Base-by-base conservation (phyloP, 169 alveolate genomes). In the Sarcocystis neurona region DNA sequence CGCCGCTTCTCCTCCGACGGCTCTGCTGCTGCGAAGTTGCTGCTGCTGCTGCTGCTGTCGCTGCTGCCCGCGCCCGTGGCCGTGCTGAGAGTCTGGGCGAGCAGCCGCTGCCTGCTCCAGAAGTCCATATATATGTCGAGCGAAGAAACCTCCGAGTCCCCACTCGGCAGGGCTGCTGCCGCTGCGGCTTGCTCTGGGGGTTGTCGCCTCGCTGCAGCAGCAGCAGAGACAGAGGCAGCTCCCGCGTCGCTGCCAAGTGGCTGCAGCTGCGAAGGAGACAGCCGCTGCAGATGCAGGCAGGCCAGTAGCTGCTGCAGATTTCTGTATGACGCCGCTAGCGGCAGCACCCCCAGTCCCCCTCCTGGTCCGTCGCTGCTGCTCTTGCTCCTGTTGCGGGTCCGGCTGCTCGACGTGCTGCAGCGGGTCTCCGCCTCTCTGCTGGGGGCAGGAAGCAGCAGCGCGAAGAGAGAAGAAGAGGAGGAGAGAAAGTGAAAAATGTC, bases 311-410 rank as follows among this genome's bases (percentile, higher is more conserved):
- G 82, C 10, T 39, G n/a, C 37, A 72, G 82, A 18, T 39, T 72
- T 1, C 58, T n/a, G 6, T 43, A 30, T 53, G 82, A 39, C 39
- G 8, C 6, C 10, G 82, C 39, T 5, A 41, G 30, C 30, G 82
- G 82, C 56, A 56, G 30, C 34, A 72, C 39, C 58, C 82, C 82
- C 37, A 63, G 75, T n/a, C n/a, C n/a, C n/a, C n/a, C n/a, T n/a
- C n/a, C n/a, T n/a, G n/a, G n/a, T n/a, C n/a, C n/a, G n/a, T n/a
- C n/a, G n/a, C n/a, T n/a, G n/a, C n/a, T n/a, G n/a, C n/a, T n/a
- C n/a, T n/a, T n/a, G n/a, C n/a, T n/a, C n/a, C n/a, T n/a, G n/a
- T n/a, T n/a, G n/a, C 39, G 75, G n/a, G 70, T 6, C 5, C 15
- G 70, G 32, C 37, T 37, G 41, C 20, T 37, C n/a, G 41, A 30